A percentile compares a stretch with the other conserved stretches of the same genome.
These are phyloP conservation scores for Talaromyces proteolyticus DNA, from an alignment of 495 filamentous ascomycete species.

Conservation along the genomic window DNA sequence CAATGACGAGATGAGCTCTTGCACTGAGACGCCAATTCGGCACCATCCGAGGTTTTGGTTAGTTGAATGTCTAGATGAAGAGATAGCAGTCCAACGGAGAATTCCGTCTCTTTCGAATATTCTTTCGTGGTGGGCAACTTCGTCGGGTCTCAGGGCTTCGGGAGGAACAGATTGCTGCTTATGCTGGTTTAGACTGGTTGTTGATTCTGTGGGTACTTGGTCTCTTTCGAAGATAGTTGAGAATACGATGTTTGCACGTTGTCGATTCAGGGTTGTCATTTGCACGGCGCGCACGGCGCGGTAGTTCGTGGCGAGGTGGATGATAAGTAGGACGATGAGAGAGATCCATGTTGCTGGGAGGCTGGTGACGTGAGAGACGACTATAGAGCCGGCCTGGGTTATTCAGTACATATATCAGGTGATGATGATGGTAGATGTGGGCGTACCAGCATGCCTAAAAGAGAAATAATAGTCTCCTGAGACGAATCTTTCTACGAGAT, in stretches of 20 bases:
- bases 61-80: not conserved
- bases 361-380: conserved; percentile 70
- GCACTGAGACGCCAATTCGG: conserved; percentile 27
- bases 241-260: conserved; percentile 77
- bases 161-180: not conserved
- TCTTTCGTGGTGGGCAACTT: conserved; percentile 60
- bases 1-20: conserved; percentile 17
- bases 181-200: not conserved
- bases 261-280: conserved; percentile 82
- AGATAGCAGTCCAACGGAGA: conserved; percentile 46
- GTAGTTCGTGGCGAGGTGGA: conserved; percentile 82
- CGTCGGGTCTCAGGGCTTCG: conserved; percentile 47
- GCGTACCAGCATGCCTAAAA: conserved; percentile 80
- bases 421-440: conserved; percentile 4
- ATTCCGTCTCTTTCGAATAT: conserved; percentile 65
- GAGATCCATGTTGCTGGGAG: conserved; percentile 68
- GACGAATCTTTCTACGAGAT: conserved; percentile 79
- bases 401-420: conserved; percentile 1
- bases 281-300: conserved; percentile 75
- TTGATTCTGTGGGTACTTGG: conserved; percentile 5
- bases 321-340: conserved; percentile 61
- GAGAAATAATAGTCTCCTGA: conserved; percentile 90
- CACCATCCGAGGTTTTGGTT: conserved; percentile 17
- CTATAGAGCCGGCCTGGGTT: conserved; percentile 67
- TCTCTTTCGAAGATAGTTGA: conserved; percentile 49